Base-by-base conservation (phyloP, 441 rosid genomes). In the Gossypium gossypioides region DNA sequence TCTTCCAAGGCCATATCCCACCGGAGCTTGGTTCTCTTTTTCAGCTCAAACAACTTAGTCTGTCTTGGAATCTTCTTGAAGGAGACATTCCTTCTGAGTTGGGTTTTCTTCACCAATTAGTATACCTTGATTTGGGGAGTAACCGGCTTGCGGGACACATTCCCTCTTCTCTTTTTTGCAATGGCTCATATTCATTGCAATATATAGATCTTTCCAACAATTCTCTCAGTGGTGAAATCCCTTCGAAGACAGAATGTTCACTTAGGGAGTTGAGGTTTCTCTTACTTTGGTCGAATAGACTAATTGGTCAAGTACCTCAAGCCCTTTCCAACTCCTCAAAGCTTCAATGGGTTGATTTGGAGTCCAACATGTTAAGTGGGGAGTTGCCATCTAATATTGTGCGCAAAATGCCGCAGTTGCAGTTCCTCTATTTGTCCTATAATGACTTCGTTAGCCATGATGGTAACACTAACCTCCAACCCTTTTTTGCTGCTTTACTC, bases 181-280 rank as follows among this genome's bases (percentile, higher is more conserved):
- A 88, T 52, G 84, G 83, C 9, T 84, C 94, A 13, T 74, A 80
- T 24, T 79, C 87, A 69, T 74, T 91, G 13, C 77, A 85, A 55
- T 89, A 91, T 32, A 58, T 91, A 13, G 97, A 93, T 73, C 83
- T 93, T 22, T 91, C 98, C 5, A 89, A 93, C 82, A 93, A 93
- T 67, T 81, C 92, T 52, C 66, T 93, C 51, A 80, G 78, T 3
- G 96, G 96, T 4, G 72, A 79, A 72, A 86, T 91, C 37, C 96
- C 91, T 59, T 40, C 82, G 51, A 76, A 74, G 72, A 83, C 74
- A 55, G 85, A 73, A 27, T 93, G 98, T 59, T 74, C 73, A 66
- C 88, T 88, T 32, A 55, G 13, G 65, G 81, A 85, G n/a, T 71
- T 93, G 72, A 85, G 82, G 71, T 91, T 71, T 78, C 88, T 93